These are phyloP conservation scores for Trifolium dubium DNA, from an alignment of 306 rosid species.

Conservation along the genomic window DNA sequence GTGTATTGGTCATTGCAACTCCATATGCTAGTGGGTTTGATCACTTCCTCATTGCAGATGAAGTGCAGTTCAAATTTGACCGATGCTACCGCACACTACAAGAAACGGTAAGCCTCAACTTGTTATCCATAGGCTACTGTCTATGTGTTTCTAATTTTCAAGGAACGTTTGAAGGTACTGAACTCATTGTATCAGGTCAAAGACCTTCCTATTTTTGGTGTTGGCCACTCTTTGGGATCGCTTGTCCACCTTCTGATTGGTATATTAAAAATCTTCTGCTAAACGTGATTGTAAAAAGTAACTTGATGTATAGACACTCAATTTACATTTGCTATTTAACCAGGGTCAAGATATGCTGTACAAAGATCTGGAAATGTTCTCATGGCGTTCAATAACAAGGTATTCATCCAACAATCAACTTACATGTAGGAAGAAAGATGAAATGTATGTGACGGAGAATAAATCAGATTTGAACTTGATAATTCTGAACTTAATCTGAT, in stretches of 20 bases:
- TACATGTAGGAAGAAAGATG: neutral
- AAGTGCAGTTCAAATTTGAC: slow-evolving; percentile 93
- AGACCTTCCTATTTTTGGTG: slow-evolving; percentile 89
- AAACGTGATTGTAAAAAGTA: slow-evolving; percentile 34
- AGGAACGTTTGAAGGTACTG: slow-evolving; percentile 39
- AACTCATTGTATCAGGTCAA: slow-evolving; percentile 64
- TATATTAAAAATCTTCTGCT: slow-evolving; percentile 50
- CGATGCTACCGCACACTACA: slow-evolving; percentile 73
- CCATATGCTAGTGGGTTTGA: slow-evolving; percentile 99
- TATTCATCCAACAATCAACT: slow-evolving; percentile 35
- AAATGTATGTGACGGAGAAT: neutral
- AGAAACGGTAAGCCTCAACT: slow-evolving; percentile 62
- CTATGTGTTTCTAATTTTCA: slow-evolving; percentile 33
- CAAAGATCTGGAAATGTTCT: slow-evolving; percentile 92
- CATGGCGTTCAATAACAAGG: slow-evolving; percentile 98
- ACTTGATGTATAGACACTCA: slow-evolving; percentile 44
- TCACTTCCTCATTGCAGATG: slow-evolving; percentile 95
- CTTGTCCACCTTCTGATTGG: slow-evolving; percentile 97
- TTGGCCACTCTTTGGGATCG: slow-evolving; percentile 98
- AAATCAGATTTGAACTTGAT: neutral
- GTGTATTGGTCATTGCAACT: slow-evolving; percentile 86
- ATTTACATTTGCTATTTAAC: slow-evolving; percentile 46
- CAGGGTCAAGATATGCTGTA: slow-evolving; percentile 98
- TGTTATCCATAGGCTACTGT: slow-evolving; percentile 23
- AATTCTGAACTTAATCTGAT: slow-evolving; percentile 1